These are phyloP conservation scores for Eucalyptus dawsonii DNA, from an alignment of 345 rosid species.

Conservation along the genomic window DNA sequence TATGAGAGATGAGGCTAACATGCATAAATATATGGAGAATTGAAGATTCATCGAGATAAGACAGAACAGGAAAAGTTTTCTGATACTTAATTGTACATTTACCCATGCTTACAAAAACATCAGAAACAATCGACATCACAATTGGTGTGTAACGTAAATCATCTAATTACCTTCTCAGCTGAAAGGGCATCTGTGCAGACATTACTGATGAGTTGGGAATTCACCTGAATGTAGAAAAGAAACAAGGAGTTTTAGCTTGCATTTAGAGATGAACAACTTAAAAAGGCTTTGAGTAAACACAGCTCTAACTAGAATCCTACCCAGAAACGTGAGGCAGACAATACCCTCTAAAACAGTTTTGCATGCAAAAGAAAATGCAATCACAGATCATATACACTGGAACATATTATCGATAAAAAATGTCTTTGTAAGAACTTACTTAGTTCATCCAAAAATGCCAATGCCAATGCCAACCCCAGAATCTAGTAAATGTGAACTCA, in stretches of 20 bases:
- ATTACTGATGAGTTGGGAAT: slow-evolving; percentile 97
- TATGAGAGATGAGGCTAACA: background rate
- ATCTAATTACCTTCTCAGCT: slow-evolving; percentile 73
- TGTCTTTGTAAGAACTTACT: background rate
- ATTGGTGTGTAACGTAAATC: background rate
- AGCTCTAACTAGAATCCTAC: background rate
- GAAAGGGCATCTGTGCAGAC: slow-evolving; percentile 96
- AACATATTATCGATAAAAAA: background rate
- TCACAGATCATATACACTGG: background rate
- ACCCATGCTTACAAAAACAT: background rate
- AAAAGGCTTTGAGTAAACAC: background rate
- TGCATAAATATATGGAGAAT: background rate
- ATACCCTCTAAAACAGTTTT: background rate
- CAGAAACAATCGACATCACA: background rate
- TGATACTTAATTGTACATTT: background rate
- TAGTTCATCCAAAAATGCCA: background rate
- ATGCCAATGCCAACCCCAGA: background rate
- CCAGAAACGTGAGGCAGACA: background rate
- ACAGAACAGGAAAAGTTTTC: background rate
- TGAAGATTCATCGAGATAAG: background rate
- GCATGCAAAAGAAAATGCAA: background rate
- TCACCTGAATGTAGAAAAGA: slow-evolving; percentile 40
- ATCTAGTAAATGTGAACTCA: background rate
- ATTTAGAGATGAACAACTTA: background rate
- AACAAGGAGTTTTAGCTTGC: background rate